phyloP scores from a whole-genome alignment of 805 yeast genomes.

The Vanderwaltozyma polyspora region DNA sequence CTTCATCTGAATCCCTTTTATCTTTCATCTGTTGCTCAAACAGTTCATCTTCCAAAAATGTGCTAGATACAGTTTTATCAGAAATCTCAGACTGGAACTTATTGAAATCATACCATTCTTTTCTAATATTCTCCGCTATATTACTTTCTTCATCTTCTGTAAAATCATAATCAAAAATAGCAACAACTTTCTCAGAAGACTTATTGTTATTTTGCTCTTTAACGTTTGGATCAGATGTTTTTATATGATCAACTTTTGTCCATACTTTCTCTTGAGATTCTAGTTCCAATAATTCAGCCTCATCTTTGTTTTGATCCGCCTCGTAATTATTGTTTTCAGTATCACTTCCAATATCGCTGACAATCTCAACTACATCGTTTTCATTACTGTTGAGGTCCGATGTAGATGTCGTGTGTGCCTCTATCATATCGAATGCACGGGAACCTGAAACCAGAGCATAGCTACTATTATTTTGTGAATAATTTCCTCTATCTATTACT shows the following conservation, averaged over 20 bases:
- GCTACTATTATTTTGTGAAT: too few species aligned
- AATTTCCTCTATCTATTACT: background rate
- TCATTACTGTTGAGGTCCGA: background rate
- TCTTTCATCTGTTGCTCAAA: conserved; percentile 54
- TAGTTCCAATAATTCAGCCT: background rate
- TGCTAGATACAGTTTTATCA: conserved; percentile 5
- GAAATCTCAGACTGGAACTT: conserved; percentile 37
- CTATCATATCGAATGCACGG: background rate
- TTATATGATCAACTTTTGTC: background rate
- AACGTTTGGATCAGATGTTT: background rate
- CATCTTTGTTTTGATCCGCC: conserved; percentile 1
- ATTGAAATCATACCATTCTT: conserved; percentile 66
- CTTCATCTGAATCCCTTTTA: conserved; percentile 84
- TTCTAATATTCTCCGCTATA: conserved; percentile 46
- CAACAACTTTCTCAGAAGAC: conserved; percentile 2
- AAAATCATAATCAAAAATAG: conserved; percentile 48
- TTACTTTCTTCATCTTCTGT: conserved; percentile 71
- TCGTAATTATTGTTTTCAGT: background rate
- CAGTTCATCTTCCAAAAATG: conserved; percentile 34
- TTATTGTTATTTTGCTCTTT: background rate
- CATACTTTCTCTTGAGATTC: background rate
- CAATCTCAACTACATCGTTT: background rate
- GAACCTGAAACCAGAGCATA: background rate
- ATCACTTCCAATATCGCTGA: background rate
- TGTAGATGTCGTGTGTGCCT: background rate